Base-by-base conservation (phyloP, 1,139 yeast genomes). In the Suhomyces terraborum region DNA sequence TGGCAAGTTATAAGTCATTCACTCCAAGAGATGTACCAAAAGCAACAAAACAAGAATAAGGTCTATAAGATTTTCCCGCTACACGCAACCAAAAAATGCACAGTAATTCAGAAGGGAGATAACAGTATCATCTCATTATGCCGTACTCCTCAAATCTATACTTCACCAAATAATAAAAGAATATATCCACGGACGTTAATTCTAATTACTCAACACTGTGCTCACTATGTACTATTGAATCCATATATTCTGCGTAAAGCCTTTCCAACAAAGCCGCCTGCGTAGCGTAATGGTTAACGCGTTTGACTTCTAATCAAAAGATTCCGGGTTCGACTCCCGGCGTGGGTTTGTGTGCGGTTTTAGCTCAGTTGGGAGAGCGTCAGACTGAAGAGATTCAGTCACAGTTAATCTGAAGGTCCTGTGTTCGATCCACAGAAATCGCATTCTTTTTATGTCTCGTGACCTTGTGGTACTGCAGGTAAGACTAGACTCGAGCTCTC, bases 391-490 rank as follows among this genome's bases (percentile, higher is more conserved):
- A 49, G 45, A 49, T 57, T 58, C 58, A 52, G 66, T 61, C 64
- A 52, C 62, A 61, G 64, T 59, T 59, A 57, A 71, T 71, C 76
- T 70, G 75, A 67, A 71, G 76, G 77, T 71, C 76, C 73, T 71
- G 77, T 71, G 77, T 71, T 71, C 77, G 76, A 71, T 71, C 77
- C 77, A 71, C 77, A 57, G 44, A 51, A 51, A 48, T 45, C 53
- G 54, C 54, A 50, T 38, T 40, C 17, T 47, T 43, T 49, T 44
- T 40, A 32, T 10, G 7, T 6, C 12, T 18, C 8, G 18, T 19
- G 8, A 8, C 13, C 6, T 7, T 8, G 9, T 14, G 8, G 32
- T 12, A 12, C 29, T 35, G 38, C 38, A 35, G 20, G 22, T 14
- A 35, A n/a, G n/a, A n/a, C n/a, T n/a, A n/a, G n/a, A n/a, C n/a